A percentile compares a stretch with the other conserved stretches of the same genome.
Evolutionary conservation across 257 asterid species (phyloP).

Genomic region (Prunella vulgaris): DNA sequence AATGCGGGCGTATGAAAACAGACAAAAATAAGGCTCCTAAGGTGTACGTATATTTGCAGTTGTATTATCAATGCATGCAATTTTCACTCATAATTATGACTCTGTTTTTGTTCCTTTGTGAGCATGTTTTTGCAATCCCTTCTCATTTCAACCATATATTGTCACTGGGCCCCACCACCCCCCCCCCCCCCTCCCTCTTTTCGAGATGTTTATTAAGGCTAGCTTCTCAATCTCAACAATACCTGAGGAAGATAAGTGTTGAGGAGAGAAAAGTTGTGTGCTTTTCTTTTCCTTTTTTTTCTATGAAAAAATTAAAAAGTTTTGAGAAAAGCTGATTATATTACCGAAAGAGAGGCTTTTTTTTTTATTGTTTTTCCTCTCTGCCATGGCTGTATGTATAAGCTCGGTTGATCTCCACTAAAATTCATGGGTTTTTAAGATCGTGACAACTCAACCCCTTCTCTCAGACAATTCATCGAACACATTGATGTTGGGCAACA

Average conservation of each 20-base stretch:
- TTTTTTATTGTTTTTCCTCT: conserved; percentile 9
- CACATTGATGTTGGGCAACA: conserved; percentile 33
- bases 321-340: conserved; percentile 30
- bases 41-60: conserved; percentile 32
- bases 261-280: conserved; percentile 11
- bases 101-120: conserved; percentile 44
- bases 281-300: conserved; percentile 3
- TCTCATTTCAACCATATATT: conserved; percentile 28
- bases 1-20: conserved; percentile 27
- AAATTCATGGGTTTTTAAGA: background rate
- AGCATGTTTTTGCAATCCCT: conserved; percentile 29
- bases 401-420: conserved; percentile 7
- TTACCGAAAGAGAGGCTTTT: conserved; percentile 46
- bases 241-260: conserved; percentile 27
- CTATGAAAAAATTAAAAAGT: conserved; percentile 32
- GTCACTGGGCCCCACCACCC: conserved; percentile 12
- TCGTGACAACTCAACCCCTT: too few relatives aligned
- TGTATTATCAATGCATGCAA: conserved; percentile 49
- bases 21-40: conserved; percentile 40
- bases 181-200: background rate
- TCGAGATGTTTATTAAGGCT: conserved; percentile 14
- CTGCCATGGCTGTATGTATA: conserved; percentile 20
- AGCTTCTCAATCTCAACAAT: conserved; percentile 24
- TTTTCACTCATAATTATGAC: conserved; percentile 26
- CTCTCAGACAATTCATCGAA: background rate